Evolutionary conservation across 805 yeast species (phyloP).

Genomic region (Clavispora vitiphila): DNA sequence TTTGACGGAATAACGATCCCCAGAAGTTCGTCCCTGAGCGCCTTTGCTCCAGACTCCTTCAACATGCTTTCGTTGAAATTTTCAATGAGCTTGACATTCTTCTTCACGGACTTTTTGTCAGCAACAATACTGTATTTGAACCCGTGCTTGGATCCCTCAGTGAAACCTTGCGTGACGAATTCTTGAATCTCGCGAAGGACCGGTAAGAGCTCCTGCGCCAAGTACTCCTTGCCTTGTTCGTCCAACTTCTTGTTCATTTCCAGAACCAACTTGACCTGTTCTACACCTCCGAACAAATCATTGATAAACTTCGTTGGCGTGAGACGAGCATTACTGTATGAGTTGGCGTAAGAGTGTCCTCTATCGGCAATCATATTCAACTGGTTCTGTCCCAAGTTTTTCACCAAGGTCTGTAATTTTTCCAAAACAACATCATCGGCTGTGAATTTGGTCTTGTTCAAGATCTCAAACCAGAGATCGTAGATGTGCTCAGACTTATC

Average conservation of each 20-base stretch:
- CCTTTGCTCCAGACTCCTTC: conserved; percentile 5
- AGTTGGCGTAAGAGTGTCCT: conserved; percentile 81
- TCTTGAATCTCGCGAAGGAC: conserved; percentile 50
- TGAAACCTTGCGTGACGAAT: conserved; percentile 33
- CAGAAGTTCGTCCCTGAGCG: conserved; percentile 12
- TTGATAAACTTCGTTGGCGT: conserved; percentile 55
- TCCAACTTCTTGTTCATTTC: conserved; percentile 51
- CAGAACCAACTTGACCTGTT: conserved; percentile 67
- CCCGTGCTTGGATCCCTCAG: conserved; percentile 12
- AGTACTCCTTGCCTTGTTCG: conserved; percentile 27
- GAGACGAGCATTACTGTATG: conserved; percentile 59
- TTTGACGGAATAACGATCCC: conserved; percentile 15
- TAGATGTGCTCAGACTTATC: conserved; percentile 57
- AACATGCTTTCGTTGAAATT: conserved; percentile 22
- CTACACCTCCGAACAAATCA: conserved; percentile 69
- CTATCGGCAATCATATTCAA: conserved; percentile 75
- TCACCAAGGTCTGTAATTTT: conserved; percentile 69
- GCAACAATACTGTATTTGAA: conserved; percentile 57
- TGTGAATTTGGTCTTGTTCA: conserved; percentile 62
- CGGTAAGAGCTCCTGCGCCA: conserved; percentile 53
- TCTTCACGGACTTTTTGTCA: conserved; percentile 36
- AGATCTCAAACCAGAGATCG: conserved; percentile 63
- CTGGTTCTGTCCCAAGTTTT: conserved; percentile 70
- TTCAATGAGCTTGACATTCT: conserved; percentile 32
- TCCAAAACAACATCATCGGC: conserved; percentile 44